Percentiles rank a stretch among this genome's conserved stretches.
These are phyloP conservation scores for Ceratocystiopsis minuta DNA, from an alignment of 2,329 filamentous ascomycete species.

Conservation along the genomic window DNA sequence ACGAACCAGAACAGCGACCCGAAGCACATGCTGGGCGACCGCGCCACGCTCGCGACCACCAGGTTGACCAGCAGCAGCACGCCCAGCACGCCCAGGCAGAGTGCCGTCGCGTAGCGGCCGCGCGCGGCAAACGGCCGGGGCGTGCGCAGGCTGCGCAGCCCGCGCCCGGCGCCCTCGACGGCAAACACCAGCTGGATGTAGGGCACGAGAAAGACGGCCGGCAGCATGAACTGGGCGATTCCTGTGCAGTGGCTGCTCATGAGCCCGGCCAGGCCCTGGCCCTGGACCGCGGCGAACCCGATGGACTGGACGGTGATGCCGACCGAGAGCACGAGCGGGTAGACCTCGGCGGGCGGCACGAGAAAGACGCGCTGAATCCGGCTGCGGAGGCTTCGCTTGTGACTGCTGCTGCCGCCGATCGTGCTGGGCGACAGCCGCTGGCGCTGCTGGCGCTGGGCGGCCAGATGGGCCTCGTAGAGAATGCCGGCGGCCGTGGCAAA, in stretches of 20 bases:
- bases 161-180: conserved; percentile 39
- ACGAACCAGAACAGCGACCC: conserved; percentile 52
- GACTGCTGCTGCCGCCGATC: too few relatives aligned
- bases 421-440: too few relatives aligned
- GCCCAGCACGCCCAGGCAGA: conserved; percentile 34
- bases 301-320: conserved; percentile 41
- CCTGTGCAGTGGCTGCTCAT: conserved; percentile 33
- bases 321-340: conserved; percentile 37
- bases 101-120: conserved; percentile 39
- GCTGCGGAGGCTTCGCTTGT: too few relatives aligned
- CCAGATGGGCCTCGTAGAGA: conserved; percentile 34
- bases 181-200: conserved; percentile 49
- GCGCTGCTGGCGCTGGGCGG: conserved; percentile 17
- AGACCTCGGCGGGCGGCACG: conserved; percentile 28
- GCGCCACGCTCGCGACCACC: conserved; percentile 36
- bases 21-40: conserved; percentile 43
- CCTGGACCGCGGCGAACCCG: conserved; percentile 37
- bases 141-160: conserved; percentile 24
- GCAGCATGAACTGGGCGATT: conserved; percentile 40
- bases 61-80: conserved; percentile 37
- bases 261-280: conserved; percentile 32
- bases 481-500: conserved; percentile 38
- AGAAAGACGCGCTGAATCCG: conserved; percentile 11
- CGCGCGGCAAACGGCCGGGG: conserved; percentile 34
- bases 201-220: conserved; percentile 48